A percentile compares a stretch with the other conserved stretches of the same genome.
These are phyloP conservation scores for Symmetrospora coprosmae DNA, from an alignment of 768 basidiomycete species.

Conservation along the genomic window DNA sequence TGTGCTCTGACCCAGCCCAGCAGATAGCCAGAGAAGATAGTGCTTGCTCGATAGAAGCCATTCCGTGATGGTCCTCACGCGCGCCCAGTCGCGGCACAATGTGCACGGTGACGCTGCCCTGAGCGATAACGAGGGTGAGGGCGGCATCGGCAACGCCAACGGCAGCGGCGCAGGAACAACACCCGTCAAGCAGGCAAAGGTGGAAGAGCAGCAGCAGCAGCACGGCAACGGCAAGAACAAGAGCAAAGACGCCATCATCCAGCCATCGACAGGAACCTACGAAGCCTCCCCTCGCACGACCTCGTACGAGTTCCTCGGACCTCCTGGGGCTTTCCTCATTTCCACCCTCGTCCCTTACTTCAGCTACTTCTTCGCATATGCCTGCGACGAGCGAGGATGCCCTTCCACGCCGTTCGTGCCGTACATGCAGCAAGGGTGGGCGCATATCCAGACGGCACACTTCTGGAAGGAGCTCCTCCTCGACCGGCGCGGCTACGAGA, in stretches of 20 bases:
- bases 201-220: not conserved
- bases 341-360: slow-evolving; percentile 55
- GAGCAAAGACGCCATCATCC: too few relatives aligned
- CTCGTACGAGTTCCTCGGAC: slow-evolving; percentile 68
- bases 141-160: not conserved
- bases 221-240: not conserved
- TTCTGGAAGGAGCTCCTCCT: slow-evolving; percentile 70
- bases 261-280: slow-evolving; percentile 9
- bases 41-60: too few relatives aligned
- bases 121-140: not conserved
- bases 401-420: slow-evolving; percentile 26
- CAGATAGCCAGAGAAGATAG: too few relatives aligned
- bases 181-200: not conserved
- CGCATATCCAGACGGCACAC: slow-evolving; percentile 40
- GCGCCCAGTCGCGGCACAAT: not conserved
- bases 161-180: not conserved
- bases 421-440: slow-evolving; percentile 19
- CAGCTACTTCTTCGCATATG: slow-evolving; percentile 50
- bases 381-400: slow-evolving; percentile 40
- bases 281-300: slow-evolving; percentile 46
- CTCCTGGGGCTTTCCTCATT: slow-evolving; percentile 53
- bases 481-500: slow-evolving; percentile 60
- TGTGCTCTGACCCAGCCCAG: too few relatives aligned
- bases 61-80: not conserved
- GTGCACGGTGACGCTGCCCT: not conserved